These are phyloP conservation scores for Kalmusia sp. DNA, from an alignment of 2,329 filamentous ascomycete species.

Conservation along the genomic window DNA sequence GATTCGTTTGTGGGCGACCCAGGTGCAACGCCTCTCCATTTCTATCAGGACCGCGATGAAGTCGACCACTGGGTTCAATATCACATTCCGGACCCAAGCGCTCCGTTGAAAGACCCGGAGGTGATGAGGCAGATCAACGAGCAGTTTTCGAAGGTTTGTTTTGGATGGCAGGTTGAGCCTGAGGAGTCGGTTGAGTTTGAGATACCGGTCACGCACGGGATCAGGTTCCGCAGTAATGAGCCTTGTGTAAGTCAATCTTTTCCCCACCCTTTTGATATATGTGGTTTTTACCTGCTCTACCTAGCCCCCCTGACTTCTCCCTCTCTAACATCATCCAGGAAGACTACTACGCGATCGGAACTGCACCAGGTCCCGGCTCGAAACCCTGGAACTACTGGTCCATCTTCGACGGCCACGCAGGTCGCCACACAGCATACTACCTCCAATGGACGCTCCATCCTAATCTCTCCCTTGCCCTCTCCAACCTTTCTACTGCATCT, in stretches of 20 bases:
- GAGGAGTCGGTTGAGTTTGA: conserved; percentile 28
- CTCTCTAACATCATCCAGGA: conserved; percentile 25
- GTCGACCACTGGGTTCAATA: conserved; percentile 33
- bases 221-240: conserved; percentile 36
- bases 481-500: conserved; percentile 30
- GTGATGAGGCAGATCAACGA: conserved; percentile 29
- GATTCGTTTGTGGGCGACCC: conserved; percentile 24
- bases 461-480: conserved; percentile 49
- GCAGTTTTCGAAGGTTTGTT: conserved; percentile 31
- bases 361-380: conserved; percentile 33
- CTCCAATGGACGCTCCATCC: conserved; percentile 54
- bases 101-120: conserved; percentile 26
- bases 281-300: too few relatives aligned
- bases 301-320: neutral
- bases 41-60: conserved; percentile 34
- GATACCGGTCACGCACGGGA: conserved; percentile 44
- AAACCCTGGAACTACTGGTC: conserved; percentile 49
- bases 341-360: conserved; percentile 39
- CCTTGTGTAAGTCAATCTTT: conserved; percentile 27
- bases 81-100: conserved; percentile 30
- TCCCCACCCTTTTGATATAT: too few relatives aligned
- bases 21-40: conserved; percentile 30
- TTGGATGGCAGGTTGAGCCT: conserved; percentile 36
- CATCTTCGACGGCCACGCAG: conserved; percentile 60
- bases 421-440: conserved; percentile 51